Evolutionary conservation across 805 yeast genomes (phyloP), one percentile per base, ranked within the genome.

Genomic region (Candida endomychidarum): DNA sequence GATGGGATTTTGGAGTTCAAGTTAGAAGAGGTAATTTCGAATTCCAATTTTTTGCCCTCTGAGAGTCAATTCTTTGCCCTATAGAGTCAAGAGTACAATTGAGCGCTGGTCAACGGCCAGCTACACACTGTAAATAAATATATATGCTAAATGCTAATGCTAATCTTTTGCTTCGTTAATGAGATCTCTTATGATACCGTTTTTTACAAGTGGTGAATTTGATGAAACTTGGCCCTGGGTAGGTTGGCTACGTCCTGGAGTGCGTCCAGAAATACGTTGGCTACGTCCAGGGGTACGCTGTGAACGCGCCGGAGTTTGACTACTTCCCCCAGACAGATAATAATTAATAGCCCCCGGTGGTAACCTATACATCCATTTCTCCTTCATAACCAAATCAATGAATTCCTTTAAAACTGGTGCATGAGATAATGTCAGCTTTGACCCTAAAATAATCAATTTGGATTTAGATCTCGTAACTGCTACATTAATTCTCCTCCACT

Each of bases 401-500:
- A 89, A 84, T 9, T 75, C 76, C 37, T 73, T 71, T 34, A 84
- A 68, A 8, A 80, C 74, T 3, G 67, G 69, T 28, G 74, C 73
- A 18, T 64, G 66, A 20, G 65, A 59, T 47, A 88, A 62, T 0
- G 96, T 85, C 8, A 66, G 63, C 40, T 70, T 72, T 1, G 96
- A 86, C 0, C 99, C 99, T 25, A 93, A 65, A 12, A 93, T 78
- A 11, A 93, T 75, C 30, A 95, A 72, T 60, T 93, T 93, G 15
- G 84, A 75, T 56, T 78, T 81, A 0, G 99, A 91, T 47, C 99
- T 72, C 0, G 98, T 93, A 57, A 93, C 82, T 0, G 97, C 95
- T 24, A 93, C 99, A 60, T 93, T 93, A 34, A 93, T 76, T 44
- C 99, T 74, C 47, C 97, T 72, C 90, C 96, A 83, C 52, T 93